These are phyloP conservation scores for Russula sp. DNA, from an alignment of 768 basidiomycete genomes.

Conservation along the genomic window DNA sequence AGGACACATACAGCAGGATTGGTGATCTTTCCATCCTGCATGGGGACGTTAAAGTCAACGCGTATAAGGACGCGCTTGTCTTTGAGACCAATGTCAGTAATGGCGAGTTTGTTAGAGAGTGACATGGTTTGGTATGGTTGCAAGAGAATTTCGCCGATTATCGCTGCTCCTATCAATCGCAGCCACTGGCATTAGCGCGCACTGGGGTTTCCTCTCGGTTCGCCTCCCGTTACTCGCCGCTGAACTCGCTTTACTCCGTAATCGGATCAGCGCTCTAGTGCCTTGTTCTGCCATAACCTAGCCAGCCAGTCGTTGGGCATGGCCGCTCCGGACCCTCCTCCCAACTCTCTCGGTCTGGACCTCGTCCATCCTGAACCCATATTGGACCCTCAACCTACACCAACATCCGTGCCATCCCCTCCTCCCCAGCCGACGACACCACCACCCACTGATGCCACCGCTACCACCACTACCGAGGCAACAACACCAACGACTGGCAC, in stretches of 20 bases:
- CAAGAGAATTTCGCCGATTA: conserved; percentile 1
- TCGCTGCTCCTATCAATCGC: conserved; percentile 10
- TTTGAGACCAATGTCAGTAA: conserved; percentile 85
- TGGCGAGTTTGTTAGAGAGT: conserved; percentile 89
- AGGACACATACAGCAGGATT: conserved; percentile 79
- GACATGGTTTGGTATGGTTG: conserved; percentile 51
- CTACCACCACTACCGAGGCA: neutral
- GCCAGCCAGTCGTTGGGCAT: conserved; percentile 26
- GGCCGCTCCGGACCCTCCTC: conserved; percentile 31
- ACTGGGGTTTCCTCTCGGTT: conserved; percentile 1
- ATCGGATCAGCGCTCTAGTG: conserved; percentile 12
- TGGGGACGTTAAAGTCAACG: conserved; percentile 95
- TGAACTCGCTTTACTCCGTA: conserved; percentile 13
- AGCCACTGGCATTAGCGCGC: neutral
- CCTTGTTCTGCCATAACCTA: conserved; percentile 26
- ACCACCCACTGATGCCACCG: neutral
- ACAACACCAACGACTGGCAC: conserved; percentile 6
- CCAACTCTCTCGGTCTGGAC: conserved; percentile 69
- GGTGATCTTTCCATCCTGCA: conserved; percentile 86
- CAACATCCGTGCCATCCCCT: conserved; percentile 10
- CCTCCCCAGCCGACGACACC: conserved; percentile 13
- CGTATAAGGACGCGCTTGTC: conserved; percentile 88
- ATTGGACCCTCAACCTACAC: conserved; percentile 31
- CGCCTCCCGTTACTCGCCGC: neutral
- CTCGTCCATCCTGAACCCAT: conserved; percentile 41